Percentiles rank a stretch among this genome's conserved stretches.
These are phyloP conservation scores for Tetracladium marchalianum DNA, from an alignment of 495 filamentous ascomycete genomes.

Conservation along the genomic window DNA sequence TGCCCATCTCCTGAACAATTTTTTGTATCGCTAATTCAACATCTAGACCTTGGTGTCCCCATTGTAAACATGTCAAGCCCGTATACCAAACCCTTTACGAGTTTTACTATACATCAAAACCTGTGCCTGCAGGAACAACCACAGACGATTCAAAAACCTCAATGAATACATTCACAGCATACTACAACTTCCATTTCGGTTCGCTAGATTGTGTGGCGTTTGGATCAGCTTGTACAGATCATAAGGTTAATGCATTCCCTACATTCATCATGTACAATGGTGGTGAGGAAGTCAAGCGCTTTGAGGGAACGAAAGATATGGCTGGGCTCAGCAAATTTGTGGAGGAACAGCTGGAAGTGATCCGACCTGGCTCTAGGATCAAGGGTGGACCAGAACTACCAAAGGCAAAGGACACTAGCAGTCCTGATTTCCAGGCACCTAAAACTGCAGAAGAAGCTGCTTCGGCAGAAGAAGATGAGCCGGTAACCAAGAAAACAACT, in stretches of 20 bases:
- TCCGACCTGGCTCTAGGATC: conserved; percentile 70
- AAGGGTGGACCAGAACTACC: conserved; percentile 48
- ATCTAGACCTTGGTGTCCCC: conserved; percentile 50
- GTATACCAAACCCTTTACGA: conserved; percentile 90
- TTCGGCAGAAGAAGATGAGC: background rate
- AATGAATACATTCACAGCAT: conserved; percentile 41
- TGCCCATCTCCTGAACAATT: background rate
- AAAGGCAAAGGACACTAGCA: conserved; percentile 37
- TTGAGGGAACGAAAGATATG: conserved; percentile 52
- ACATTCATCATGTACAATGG: conserved; percentile 75
- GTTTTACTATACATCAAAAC: conserved; percentile 90
- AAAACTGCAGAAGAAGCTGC: conserved; percentile 8
- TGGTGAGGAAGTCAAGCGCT: conserved; percentile 53
- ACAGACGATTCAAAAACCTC: conserved; percentile 16
- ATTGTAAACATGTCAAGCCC: conserved; percentile 74
- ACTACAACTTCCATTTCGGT: conserved; percentile 86
- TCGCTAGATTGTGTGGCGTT: conserved; percentile 75
- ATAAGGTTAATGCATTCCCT: conserved; percentile 59
- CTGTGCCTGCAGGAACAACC: conserved; percentile 25
- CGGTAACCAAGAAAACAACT: background rate
- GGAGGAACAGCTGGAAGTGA: conserved; percentile 68
- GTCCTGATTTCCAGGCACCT: conserved; percentile 14
- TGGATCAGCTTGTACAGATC: conserved; percentile 58
- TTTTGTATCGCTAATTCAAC: background rate
- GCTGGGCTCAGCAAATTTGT: conserved; percentile 52